Evolutionary conservation across 192 early-diverging fungal species (phyloP), one percentile per base, ranked within the genome.

Genomic region (Coemansia biformis): DNA sequence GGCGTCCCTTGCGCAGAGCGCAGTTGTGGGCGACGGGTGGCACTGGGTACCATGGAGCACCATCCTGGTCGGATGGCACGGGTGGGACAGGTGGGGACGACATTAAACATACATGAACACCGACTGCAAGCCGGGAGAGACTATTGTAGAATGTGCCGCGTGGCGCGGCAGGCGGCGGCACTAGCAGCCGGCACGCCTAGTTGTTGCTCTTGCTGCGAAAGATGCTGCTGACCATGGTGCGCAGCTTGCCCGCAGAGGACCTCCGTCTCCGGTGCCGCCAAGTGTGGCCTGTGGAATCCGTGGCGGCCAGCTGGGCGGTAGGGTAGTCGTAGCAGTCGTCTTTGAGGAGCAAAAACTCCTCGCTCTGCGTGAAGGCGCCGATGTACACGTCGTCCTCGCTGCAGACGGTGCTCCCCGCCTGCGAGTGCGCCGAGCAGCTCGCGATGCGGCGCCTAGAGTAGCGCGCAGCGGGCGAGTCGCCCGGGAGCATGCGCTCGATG

Each of bases 401-500:
- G 38, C 54, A 54, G 15, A 52, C 43, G 26, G 38, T 51, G 14
- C 30, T 38, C 45, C 42, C 49, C 7, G 22, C 39, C 1, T 37
- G 21, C 29, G 54, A 48, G 17, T 30, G 40, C 1, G 44, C 17
- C 14, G 48, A 43, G 29, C 38, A 48, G 38, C 38, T 47, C 33
- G 43, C 45, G 28, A 57, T 49, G 50, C 54, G 62, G 9, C 62
- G 54, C 19, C 57, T 32, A 13, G 48, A 40, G 37, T 59, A 59
- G 15, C 37, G 48, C 8, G 47, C 57, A 9, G 32, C 48, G 13
- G 57, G 57, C 21, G 57, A 59, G 37, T 59, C 38, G 8, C 43
- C 29, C 29, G 23, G 28, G 14, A 59, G 43, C 29, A 39, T 17
- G 29, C 42, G 48, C 24, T 59, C 48, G 18, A 59, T 33, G 48